Evolutionary conservation across 768 basidiomycete species (phyloP).

Genomic region (Scleroderma bovista): DNA sequence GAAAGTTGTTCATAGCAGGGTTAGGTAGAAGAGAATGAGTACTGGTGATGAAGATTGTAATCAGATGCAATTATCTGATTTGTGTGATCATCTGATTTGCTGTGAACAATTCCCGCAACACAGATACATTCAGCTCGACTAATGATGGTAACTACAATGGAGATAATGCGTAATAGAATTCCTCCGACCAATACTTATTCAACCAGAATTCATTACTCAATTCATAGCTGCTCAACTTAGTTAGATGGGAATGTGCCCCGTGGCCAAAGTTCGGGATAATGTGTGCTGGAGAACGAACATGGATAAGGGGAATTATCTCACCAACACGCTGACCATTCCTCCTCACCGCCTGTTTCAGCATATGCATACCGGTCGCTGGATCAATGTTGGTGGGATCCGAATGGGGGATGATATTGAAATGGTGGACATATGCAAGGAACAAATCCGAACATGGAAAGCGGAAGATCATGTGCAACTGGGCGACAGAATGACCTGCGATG

Average conservation of each 20-base stretch:
- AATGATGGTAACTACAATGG: too few species aligned
- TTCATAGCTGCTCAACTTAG: constrained; percentile 14
- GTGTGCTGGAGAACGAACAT: constrained; percentile 17
- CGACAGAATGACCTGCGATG: constrained; percentile 8
- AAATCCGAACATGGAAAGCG: too few species aligned
- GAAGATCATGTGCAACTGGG: too few species aligned
- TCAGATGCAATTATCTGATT: too few species aligned
- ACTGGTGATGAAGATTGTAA: too few species aligned
- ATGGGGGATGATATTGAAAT: too few species aligned
- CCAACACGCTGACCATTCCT: constrained; percentile 12
- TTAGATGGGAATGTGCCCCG: constrained; percentile 18
- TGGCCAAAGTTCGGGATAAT: constrained; percentile 22
- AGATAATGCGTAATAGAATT: constrained; percentile 8
- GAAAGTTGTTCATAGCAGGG: too few species aligned
- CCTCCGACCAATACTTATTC: constrained; percentile 30
- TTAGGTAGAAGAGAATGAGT: too few species aligned
- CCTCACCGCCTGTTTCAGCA: constrained; percentile 12
- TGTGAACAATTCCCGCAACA: too few species aligned
- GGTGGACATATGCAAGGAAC: too few species aligned
- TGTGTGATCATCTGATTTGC: too few species aligned
- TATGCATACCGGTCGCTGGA: constrained; percentile 14
- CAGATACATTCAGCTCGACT: too few species aligned
- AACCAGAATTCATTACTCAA: constrained; percentile 21
- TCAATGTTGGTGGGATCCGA: constrained; percentile 11
- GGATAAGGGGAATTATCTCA: constrained; percentile 21